Evolutionary conservation across 1,284 basidiomycete species (phyloP).

Genomic region (Papiliotrema fonsecae): DNA sequence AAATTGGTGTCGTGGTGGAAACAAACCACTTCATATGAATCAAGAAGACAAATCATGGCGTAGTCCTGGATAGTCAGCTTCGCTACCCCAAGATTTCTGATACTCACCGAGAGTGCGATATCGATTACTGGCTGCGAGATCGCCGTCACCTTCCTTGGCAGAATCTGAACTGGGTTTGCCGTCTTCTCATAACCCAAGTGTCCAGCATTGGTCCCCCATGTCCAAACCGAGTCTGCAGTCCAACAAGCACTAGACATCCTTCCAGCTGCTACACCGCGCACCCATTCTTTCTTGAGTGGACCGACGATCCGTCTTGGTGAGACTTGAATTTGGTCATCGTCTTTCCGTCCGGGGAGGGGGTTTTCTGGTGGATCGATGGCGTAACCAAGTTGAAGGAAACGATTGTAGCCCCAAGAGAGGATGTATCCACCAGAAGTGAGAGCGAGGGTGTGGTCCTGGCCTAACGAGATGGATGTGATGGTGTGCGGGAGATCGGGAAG

Average conservation of each 20-base stretch:
- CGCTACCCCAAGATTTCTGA: constrained; percentile 1
- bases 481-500: constrained; percentile 59
- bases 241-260: constrained; percentile 86
- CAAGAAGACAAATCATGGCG: constrained; percentile 73
- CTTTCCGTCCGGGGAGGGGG: constrained; percentile 23
- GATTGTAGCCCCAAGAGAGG: constrained; percentile 84
- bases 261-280: constrained; percentile 80
- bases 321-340: constrained; percentile 63
- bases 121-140: constrained; percentile 64
- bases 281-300: constrained; percentile 70
- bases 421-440: constrained; percentile 77
- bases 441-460: constrained; percentile 89
- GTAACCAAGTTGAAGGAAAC: constrained; percentile 86
- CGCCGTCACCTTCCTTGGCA: constrained; percentile 78
- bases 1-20: constrained; percentile 71
- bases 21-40: constrained; percentile 72
- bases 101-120: constrained; percentile 64
- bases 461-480: constrained; percentile 66
- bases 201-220: constrained; percentile 93
- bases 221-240: constrained; percentile 77
- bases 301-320: constrained; percentile 72
- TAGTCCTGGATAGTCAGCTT: constrained; percentile 56
- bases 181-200: constrained; percentile 80
- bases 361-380: constrained; percentile 58
- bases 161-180: constrained; percentile 70